These are phyloP conservation scores for Crassisporium funariophilum DNA, from an alignment of 768 basidiomycete genomes.

Conservation along the genomic window DNA sequence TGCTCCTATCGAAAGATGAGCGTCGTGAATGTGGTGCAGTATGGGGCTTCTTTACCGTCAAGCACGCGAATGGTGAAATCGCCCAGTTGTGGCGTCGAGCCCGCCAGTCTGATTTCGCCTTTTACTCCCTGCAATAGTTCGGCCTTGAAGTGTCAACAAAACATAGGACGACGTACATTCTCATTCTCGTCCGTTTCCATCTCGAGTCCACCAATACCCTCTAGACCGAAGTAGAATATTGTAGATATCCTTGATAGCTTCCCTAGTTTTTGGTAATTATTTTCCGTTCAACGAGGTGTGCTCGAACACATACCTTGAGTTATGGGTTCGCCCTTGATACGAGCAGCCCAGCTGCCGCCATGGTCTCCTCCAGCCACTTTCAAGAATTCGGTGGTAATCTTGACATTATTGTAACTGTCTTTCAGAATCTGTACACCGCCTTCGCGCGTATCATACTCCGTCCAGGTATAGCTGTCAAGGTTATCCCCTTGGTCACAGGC, in stretches of 20 bases:
- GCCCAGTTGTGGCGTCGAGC: constrained; percentile 76
- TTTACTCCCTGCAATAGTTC: constrained; percentile 62
- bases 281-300: constrained; percentile 6
- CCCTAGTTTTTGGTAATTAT: constrained; percentile 27
- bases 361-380: constrained; percentile 83
- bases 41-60: constrained; percentile 53
- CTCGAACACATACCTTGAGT: constrained; percentile 61
- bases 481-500: constrained; percentile 88
- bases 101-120: constrained; percentile 69
- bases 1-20: constrained; percentile 45
- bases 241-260: constrained; percentile 68
- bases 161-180: constrained; percentile 50
- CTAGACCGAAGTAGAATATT: constrained; percentile 86
- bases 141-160: neutral
- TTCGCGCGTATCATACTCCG: constrained; percentile 81
- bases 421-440: constrained; percentile 85
- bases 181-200: constrained; percentile 78
- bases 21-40: neutral
- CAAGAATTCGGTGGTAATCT: constrained; percentile 81
- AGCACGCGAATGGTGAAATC: constrained; percentile 80
- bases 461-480: constrained; percentile 83
- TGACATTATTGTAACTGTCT: constrained; percentile 82
- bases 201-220: constrained; percentile 82
- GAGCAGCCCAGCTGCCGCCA: constrained; percentile 88
- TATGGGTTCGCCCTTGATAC: constrained; percentile 82